Base-by-base conservation (phyloP, 805 yeast genomes). In the Candida insectalens region DNA sequence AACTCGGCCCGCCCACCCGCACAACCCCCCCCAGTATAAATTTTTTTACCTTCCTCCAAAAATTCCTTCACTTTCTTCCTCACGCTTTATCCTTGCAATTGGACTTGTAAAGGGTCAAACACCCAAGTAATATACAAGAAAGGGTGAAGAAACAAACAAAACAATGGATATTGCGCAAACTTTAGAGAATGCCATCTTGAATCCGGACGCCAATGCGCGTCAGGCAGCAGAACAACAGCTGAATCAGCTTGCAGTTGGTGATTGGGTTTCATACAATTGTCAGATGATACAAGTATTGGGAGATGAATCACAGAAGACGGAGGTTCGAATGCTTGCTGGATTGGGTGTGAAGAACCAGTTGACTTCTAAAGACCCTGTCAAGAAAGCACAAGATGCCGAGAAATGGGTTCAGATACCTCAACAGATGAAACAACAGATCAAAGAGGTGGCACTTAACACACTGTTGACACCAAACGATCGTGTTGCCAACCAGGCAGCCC, bases 281-380 rank as follows among this genome's bases (percentile, higher is more conserved):
- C 63, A 75, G 46, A 70, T 88, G 55, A 74, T 83, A 25, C 73
- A 74, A 41, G 82, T 81, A 17, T 65, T 92, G 40, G 80, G 77
- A 17, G 76, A 78, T 51, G 79, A 73, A 29, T 52, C 62, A 6
- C 72, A 71, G 36, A 73, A 71, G 47, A 61, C 78, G 5, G 96
- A 89, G 60, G 92, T 87, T 31, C 71, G 97, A 51, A 83, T 87
- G 69, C 71, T 92, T 53, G 95, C 98, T 3, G 94, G 92, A 27
- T 65, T 89, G 41, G 81, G 81, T 15, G 65, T 85, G 50, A 89
- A 89, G 64, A 89, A 89, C 61, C 84, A 83, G 62, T 68, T 89
- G 48, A 75, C 84, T 5, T 77, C 96, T 12, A 89, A 88, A 53
- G 94, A 83, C 50, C 45, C 65, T 4, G 58, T 60, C n/a, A 75